Percentiles rank a stretch among this genome's conserved stretches.
Conservation (phyloP, 2,329 filamentous ascomycete species). For the Pezicula carpinea region DNA sequence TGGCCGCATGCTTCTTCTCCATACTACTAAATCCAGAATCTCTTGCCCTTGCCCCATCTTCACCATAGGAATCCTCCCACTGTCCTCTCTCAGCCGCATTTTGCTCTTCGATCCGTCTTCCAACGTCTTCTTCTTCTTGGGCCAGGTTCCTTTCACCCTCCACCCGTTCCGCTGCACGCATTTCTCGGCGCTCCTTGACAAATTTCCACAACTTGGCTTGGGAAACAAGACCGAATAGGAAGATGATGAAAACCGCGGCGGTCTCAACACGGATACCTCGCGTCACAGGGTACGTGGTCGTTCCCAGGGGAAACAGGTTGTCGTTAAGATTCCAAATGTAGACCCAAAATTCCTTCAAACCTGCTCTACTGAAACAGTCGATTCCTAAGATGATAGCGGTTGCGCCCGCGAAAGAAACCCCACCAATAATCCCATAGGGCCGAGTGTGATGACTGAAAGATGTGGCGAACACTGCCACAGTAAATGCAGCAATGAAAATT, state of each 20-base stretch:
- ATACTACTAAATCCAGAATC: conserved; percentile 34
- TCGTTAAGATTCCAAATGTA: conserved; percentile 85
- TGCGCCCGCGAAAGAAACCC: conserved; percentile 76
- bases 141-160: conserved; percentile 51
- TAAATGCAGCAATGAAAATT: conserved; percentile 72
- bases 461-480: conserved; percentile 61
- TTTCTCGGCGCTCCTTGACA: conserved; percentile 57
- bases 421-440: conserved; percentile 69
- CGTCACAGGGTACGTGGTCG: conserved; percentile 77
- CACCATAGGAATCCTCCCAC: conserved; percentile 78
- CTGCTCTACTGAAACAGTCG: conserved; percentile 86
- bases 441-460: conserved; percentile 78
- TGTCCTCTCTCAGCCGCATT: conserved; percentile 56
- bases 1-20: conserved; percentile 33
- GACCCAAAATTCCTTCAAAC: conserved; percentile 92
- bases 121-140: conserved; percentile 65
- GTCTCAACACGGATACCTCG: conserved; percentile 83
- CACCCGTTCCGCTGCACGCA: conserved; percentile 45
- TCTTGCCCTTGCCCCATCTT: conserved; percentile 37
- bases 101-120: conserved; percentile 59
- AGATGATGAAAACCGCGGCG: conserved; percentile 71
- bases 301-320: conserved; percentile 71
- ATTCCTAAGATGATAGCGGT: conserved; percentile 78
- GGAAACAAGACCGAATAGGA: conserved; percentile 71
- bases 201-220: conserved; percentile 85